A percentile compares a stretch with the other conserved stretches of the same genome.
Evolutionary conservation across 2,329 filamentous ascomycete species (phyloP).

Genomic region (Neofusicoccum sp.): DNA sequence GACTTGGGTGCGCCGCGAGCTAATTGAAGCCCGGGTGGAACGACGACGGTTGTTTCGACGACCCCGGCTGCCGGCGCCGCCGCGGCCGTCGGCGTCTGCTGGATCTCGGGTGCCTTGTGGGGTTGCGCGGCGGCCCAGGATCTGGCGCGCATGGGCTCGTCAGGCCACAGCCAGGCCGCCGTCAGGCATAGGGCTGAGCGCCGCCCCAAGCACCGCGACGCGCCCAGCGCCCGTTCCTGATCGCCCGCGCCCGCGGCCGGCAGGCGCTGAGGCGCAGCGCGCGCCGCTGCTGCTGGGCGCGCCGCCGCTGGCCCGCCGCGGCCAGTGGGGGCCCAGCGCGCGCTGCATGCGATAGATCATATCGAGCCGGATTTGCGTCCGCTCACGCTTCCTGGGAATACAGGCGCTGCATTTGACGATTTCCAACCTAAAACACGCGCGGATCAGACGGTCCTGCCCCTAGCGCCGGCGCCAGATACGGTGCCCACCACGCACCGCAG

Average conservation of each 20-base stretch:
- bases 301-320: slow-evolving; percentile 5
- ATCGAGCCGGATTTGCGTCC: slow-evolving; percentile 13
- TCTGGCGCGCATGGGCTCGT: not conserved
- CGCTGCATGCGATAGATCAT: slow-evolving; percentile 17
- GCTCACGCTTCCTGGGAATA: slow-evolving; percentile 3
- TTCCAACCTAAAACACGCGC: slow-evolving; percentile 13
- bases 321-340: slow-evolving; percentile 2
- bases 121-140: slow-evolving; percentile 6
- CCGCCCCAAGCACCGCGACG: not conserved
- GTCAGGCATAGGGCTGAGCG: not conserved
- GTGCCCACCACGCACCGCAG: not conserved
- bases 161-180: not conserved
- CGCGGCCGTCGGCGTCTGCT: not conserved
- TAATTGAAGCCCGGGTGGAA: not conserved
- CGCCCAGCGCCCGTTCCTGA: not conserved
- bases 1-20: not conserved
- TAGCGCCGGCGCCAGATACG: not conserved
- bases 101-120: slow-evolving; percentile 4
- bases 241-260: not conserved
- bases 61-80: not conserved
- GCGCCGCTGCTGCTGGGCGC: slow-evolving; percentile 9
- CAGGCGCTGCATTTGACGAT: not conserved
- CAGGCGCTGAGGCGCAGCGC: not conserved
- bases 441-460: not conserved
- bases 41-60: not conserved